A percentile compares a stretch with the other conserved stretches of the same genome.
Conservation (phyloP, 352 stramenopile genomes). For the Phytophthora pistaciae region DNA sequence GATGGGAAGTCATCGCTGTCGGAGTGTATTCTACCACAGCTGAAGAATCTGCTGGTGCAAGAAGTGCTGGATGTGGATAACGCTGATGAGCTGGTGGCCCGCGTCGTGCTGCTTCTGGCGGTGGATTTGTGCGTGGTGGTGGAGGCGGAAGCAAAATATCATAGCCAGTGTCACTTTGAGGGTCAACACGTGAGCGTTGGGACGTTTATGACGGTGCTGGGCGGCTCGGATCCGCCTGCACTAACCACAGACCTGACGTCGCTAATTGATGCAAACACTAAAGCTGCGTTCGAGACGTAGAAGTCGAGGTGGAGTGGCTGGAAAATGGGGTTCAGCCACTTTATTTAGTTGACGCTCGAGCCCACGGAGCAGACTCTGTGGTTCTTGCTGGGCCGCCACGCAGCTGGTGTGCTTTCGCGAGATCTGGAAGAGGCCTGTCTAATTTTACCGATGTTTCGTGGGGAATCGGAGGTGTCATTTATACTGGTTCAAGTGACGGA, state of each 20-base stretch:
- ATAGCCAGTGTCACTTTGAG: background rate
- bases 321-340: slow-evolving; percentile 42
- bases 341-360: slow-evolving; percentile 28
- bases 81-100: background rate
- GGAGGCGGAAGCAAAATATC: background rate
- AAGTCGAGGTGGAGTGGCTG: slow-evolving; percentile 22
- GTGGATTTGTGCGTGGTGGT: background rate
- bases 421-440: slow-evolving; percentile 2
- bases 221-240: background rate
- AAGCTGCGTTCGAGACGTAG: slow-evolving; percentile 6
- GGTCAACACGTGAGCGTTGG: background rate
- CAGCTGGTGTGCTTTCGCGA: slow-evolving; percentile 22
- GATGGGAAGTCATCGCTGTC: background rate
- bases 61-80: background rate
- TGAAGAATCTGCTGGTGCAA: background rate
- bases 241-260: background rate
- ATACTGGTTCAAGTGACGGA: background rate
- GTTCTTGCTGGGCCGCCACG: slow-evolving; percentile 37
- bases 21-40: slow-evolving; percentile 1
- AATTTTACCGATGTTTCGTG: background rate
- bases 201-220: background rate
- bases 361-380: slow-evolving; percentile 29
- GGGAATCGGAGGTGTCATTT: background rate
- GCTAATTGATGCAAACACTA: background rate
- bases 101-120: background rate